A percentile compares a stretch with the other conserved stretches of the same genome.
phyloP scores from a whole-genome alignment of 495 filamentous ascomycete genomes.

The Hypoxylon cercidicola region DNA sequence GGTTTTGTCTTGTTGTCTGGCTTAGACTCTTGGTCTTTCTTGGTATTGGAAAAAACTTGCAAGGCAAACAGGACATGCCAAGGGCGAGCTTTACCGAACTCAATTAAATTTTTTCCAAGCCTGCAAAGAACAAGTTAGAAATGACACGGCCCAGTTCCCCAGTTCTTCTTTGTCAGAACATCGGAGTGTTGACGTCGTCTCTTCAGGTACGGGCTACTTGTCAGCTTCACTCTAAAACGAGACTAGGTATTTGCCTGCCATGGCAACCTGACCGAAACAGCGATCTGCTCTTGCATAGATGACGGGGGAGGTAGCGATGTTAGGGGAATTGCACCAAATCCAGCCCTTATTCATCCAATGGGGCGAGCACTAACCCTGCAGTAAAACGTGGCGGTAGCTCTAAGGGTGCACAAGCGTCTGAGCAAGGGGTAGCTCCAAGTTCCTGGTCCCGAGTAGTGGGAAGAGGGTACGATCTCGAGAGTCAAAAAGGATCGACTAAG shows the following conservation, averaged over 20 bases:
- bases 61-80: conserved; percentile 8
- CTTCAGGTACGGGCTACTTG: neutral
- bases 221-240: too few relatives aligned
- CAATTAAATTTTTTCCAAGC: conserved; percentile 5
- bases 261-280: too few relatives aligned
- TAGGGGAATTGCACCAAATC: neutral
- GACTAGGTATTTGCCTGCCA: too few relatives aligned
- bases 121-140: conserved; percentile 17
- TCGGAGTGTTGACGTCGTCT: conserved; percentile 29
- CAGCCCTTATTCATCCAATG: neutral
- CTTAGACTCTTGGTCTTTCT: conserved; percentile 16
- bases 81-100: conserved; percentile 1
- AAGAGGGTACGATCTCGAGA: conserved; percentile 1
- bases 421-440: neutral
- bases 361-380: conserved; percentile 17
- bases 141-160: conserved; percentile 7
- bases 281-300: too few relatives aligned
- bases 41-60: conserved; percentile 19
- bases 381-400: conserved; percentile 43
- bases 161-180: conserved; percentile 16
- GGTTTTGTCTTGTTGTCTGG: conserved; percentile 14
- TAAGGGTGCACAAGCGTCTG: conserved; percentile 21
- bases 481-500: too few relatives aligned
- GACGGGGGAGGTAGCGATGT: too few relatives aligned
- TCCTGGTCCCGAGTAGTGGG: neutral